Base-by-base conservation (phyloP, 1,284 basidiomycete species). In the Polyporus tsugae region DNA sequence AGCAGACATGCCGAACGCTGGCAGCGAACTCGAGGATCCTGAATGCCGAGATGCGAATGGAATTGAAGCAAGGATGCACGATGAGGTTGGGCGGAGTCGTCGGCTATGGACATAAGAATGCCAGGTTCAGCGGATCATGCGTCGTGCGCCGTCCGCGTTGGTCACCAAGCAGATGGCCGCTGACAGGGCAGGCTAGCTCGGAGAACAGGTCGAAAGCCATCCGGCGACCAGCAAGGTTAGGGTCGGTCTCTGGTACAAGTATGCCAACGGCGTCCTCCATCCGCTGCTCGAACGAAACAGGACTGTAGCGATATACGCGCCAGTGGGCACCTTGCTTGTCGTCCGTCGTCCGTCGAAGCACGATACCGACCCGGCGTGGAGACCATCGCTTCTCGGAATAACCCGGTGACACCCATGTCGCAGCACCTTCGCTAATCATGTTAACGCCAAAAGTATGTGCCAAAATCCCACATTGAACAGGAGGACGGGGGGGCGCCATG, bases 21-120 rank as follows among this genome's bases (percentile, higher is more conserved):
- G 33, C 55, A 57, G 29, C 33, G 57, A 35, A 58, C n/a, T 13
- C 9, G 57, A 58, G 10, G 36, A 58, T 58, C 57, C 36, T 35
- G 57, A 22, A 39, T 58, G 39, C 57, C 35, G 57, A 58, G 38
- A 10, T 39, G 35, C 46, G 46, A 13, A 7, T 13, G 25, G 46
- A 49, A 49, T 22, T 49, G 46, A 49, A 49, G 46, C 46, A 22
- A 10, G 46, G 22, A n/a, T 19, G 29, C 17, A 57, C 19, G 55
- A 36, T 33, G 55, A 33, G 15, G 55, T 33, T 33, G 57, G 22
- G 57, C 11, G 57, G 57, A 11, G 9, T 57, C 33, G 35, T 49
- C 46, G 46, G 46, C 22, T n/a, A 49, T n/a, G n/a, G 44, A n/a
- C 46, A 25, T 5, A 6, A 10, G 44, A 22, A 6, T 46, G 46